Evolutionary conservation across 2,329 filamentous ascomycete species (phyloP).

Genomic region (Neurospora sp.): DNA sequence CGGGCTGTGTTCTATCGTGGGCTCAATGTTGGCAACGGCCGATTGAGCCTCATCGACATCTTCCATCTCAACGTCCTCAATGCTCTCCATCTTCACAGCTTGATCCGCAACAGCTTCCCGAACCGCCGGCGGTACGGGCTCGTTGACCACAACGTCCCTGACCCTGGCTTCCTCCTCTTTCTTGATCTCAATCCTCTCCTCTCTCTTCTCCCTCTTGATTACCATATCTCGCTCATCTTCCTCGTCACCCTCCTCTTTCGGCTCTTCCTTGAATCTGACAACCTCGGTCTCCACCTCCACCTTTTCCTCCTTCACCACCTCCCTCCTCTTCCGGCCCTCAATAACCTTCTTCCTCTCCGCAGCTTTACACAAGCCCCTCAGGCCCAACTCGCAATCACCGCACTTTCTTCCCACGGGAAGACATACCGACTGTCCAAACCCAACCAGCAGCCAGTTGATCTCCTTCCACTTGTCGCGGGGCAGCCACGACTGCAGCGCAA

Average conservation of each 20-base stretch:
- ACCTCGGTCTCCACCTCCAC: slow-evolving; percentile 19
- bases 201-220: slow-evolving; percentile 6
- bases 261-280: slow-evolving; percentile 14
- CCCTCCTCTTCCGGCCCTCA: slow-evolving; percentile 43
- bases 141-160: slow-evolving; percentile 2
- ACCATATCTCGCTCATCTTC: neutral
- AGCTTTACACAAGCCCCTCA: slow-evolving; percentile 64
- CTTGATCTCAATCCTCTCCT: slow-evolving; percentile 1
- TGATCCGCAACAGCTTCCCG: slow-evolving; percentile 1
- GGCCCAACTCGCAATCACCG: slow-evolving; percentile 74
- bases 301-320: slow-evolving; percentile 18
- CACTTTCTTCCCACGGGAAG: slow-evolving; percentile 70
- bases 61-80: slow-evolving; percentile 14
- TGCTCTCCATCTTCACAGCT: slow-evolving; percentile 9
- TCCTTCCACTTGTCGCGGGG: slow-evolving; percentile 80
- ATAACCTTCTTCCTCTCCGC: slow-evolving; percentile 56
- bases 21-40: neutral
- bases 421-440: slow-evolving; percentile 79
- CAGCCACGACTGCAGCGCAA: slow-evolving; percentile 69
- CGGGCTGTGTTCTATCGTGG: neutral
- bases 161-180: neutral
- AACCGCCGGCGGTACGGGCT: slow-evolving; percentile 1
- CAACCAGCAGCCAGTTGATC: slow-evolving; percentile 83
- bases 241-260: slow-evolving; percentile 2
- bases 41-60: slow-evolving; percentile 10